phyloP scores from a whole-genome alignment of 768 basidiomycete species.

The Hericium coralloides region DNA sequence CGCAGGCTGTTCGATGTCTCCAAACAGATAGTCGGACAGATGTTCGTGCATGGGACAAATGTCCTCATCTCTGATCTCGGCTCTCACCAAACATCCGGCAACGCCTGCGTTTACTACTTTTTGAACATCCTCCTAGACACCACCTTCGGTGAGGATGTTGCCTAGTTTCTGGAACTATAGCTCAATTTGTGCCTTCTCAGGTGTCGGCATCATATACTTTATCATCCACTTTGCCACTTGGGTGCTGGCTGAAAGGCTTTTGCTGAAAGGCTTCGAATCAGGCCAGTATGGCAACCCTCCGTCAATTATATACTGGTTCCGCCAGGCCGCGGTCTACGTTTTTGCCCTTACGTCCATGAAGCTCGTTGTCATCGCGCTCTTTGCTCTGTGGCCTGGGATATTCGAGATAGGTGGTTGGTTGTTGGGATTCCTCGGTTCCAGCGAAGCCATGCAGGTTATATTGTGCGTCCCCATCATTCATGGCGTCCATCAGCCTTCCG shows the following conservation, averaged over 20 bases:
- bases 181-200: conserved; percentile 27
- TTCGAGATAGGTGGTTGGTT: conserved; percentile 81
- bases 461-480: conserved; percentile 47
- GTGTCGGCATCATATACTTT: conserved; percentile 76
- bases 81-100: conserved; percentile 58
- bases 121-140: conserved; percentile 90
- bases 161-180: background rate
- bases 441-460: conserved; percentile 64
- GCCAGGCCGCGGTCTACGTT: conserved; percentile 79
- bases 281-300: conserved; percentile 89
- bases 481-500: background rate
- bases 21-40: conserved; percentile 83
- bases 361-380: conserved; percentile 70
- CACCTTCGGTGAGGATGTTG: conserved; percentile 58
- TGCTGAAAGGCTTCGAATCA: conserved; percentile 70
- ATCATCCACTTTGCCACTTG: conserved; percentile 56
- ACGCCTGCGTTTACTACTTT: conserved; percentile 90
- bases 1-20: conserved; percentile 90
- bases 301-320: conserved; percentile 57
- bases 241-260: conserved; percentile 52
- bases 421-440: conserved; percentile 65
- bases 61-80: conserved; percentile 71
- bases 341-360: conserved; percentile 82
- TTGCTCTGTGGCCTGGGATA: conserved; percentile 62
- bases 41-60: conserved; percentile 74